phyloP scores from a whole-genome alignment of 768 basidiomycete species.

The Gelatoporia subvermispora region DNA sequence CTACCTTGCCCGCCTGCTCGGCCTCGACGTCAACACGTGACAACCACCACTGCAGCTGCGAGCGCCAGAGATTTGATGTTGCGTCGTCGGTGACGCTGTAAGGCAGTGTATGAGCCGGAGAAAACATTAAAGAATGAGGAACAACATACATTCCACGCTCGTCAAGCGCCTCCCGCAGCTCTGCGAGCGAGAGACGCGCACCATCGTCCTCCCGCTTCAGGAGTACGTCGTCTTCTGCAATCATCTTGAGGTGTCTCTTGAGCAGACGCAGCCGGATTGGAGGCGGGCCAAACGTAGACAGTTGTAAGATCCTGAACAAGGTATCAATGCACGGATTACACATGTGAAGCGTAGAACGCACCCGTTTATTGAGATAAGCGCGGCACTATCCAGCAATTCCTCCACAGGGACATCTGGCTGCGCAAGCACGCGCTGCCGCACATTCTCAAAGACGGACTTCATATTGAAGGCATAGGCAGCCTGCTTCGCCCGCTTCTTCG shows the following conservation, averaged over 20 bases:
- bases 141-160: conserved; percentile 74
- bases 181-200: conserved; percentile 42
- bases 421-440: conserved; percentile 12
- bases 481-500: conserved; percentile 45
- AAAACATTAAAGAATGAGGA: not conserved
- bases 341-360: conserved; percentile 28
- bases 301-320: conserved; percentile 28
- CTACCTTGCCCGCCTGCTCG: conserved; percentile 31
- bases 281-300: conserved; percentile 35
- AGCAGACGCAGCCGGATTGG: conserved; percentile 31
- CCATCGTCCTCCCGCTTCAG: conserved; percentile 46
- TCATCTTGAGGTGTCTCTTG: conserved; percentile 29
- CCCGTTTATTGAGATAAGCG: conserved; percentile 50
- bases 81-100: not conserved
- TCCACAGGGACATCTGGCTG: conserved; percentile 32
- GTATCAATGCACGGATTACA: conserved; percentile 2
- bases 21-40: conserved; percentile 35
- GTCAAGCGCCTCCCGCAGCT: conserved; percentile 60
- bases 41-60: conserved; percentile 63
- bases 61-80: conserved; percentile 37
- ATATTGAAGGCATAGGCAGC: conserved; percentile 17
- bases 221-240: conserved; percentile 62
- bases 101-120: not conserved
- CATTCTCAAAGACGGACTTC: conserved; percentile 15
- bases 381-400: conserved; percentile 20